A percentile compares a stretch with the other conserved stretches of the same genome.
Evolutionary conservation across 23 red algal species (phyloP).

Genomic region (Gracilaria vermiculophylla): DNA sequence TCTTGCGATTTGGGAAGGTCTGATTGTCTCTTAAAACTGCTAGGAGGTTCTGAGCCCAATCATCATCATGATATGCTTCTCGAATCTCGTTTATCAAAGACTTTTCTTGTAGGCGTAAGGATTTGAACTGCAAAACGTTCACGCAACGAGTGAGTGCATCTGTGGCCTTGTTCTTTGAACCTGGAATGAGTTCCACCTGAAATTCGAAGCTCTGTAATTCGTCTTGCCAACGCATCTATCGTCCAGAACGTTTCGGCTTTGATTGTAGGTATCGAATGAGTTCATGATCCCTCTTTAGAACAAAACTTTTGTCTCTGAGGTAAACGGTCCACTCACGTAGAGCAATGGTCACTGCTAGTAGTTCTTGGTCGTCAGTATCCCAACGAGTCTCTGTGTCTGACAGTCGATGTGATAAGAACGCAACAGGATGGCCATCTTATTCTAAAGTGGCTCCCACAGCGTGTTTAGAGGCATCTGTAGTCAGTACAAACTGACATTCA

Average conservation of each 20-base stretch:
- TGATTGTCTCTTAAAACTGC: neutral
- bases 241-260: slow-evolving; percentile 21
- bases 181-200: slow-evolving; percentile 5
- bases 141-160: slow-evolving; percentile 34
- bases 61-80: neutral
- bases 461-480: slow-evolving; percentile 14
- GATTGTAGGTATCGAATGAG: slow-evolving; percentile 35
- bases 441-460: slow-evolving; percentile 29
- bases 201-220: slow-evolving; percentile 26
- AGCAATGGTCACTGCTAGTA: slow-evolving; percentile 13
- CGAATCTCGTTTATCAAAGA: neutral
- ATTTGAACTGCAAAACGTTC: neutral
- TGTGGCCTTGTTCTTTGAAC: slow-evolving; percentile 11
- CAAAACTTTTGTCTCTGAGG: slow-evolving; percentile 17
- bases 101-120: neutral
- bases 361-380: slow-evolving; percentile 1
- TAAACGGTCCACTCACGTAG: slow-evolving; percentile 31
- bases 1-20: neutral
- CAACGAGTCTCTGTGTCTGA: slow-evolving; percentile 11
- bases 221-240: slow-evolving; percentile 22
- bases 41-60: neutral
- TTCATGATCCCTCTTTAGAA: slow-evolving; percentile 41
- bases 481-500: neutral
- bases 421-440: slow-evolving; percentile 41
- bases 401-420: slow-evolving; percentile 12